These are phyloP conservation scores for Penicillium lividum DNA, from an alignment of 495 filamentous ascomycete species.

Conservation along the genomic window DNA sequence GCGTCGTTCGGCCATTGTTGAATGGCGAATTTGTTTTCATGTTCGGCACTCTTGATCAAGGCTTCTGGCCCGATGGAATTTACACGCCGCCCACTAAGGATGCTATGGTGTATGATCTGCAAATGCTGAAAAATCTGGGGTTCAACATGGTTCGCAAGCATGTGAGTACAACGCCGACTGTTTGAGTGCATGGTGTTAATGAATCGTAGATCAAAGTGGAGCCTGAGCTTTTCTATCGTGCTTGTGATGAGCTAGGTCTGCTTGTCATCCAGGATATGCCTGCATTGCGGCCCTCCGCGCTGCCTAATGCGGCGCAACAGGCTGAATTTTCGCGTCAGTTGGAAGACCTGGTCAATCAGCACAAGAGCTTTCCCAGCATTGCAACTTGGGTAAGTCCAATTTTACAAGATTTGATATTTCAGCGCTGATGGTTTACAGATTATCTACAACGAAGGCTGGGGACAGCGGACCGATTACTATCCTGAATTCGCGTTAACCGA, in stretches of 20 bases:
- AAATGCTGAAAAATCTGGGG: constrained; percentile 59
- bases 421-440: constrained; percentile 35
- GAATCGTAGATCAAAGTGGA: constrained; percentile 64
- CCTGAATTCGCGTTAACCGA: constrained; percentile 59
- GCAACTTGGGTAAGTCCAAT: constrained; percentile 42
- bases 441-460: constrained; percentile 75
- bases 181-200: not conserved
- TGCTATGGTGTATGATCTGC: constrained; percentile 65
- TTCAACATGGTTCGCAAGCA: constrained; percentile 72
- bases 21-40: constrained; percentile 66
- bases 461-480: constrained; percentile 49
- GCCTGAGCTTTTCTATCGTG: constrained; percentile 61
- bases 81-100: constrained; percentile 60
- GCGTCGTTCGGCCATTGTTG: constrained; percentile 59
- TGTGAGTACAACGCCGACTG: constrained; percentile 35
- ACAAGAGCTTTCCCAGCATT: constrained; percentile 63
- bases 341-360: constrained; percentile 59
- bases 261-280: constrained; percentile 72
- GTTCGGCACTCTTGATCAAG: constrained; percentile 69
- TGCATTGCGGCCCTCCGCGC: constrained; percentile 41
- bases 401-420: not conserved
- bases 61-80: constrained; percentile 69
- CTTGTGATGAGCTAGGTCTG: constrained; percentile 63
- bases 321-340: constrained; percentile 63
- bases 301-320: constrained; percentile 53